Evolutionary conservation across 257 asterid species (phyloP).

Genomic region (Solanum ahanhuiri): DNA sequence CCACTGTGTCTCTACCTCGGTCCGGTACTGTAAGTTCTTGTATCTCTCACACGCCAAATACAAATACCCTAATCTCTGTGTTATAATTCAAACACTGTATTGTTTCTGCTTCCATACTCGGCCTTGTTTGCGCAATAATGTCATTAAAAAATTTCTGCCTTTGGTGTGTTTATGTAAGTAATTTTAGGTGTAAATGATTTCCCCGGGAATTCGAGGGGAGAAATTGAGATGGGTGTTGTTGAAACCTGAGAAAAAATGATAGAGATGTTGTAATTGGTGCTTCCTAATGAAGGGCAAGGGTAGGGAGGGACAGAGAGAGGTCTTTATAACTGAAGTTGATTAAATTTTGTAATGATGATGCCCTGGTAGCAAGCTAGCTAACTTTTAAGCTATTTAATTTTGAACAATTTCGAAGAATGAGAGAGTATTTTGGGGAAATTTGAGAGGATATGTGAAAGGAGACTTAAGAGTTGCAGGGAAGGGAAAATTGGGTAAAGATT

Average conservation of each 20-base stretch:
- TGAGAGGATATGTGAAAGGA: neutral
- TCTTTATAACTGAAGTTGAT: neutral
- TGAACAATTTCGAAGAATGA: neutral
- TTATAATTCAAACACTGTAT: neutral
- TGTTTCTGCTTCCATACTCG: neutral
- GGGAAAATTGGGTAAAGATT: neutral
- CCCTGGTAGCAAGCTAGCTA: neutral
- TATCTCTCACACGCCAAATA: neutral
- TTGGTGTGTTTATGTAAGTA: neutral
- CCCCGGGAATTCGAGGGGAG: neutral
- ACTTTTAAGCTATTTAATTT: slow-evolving; percentile 29
- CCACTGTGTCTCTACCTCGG: neutral
- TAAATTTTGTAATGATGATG: slow-evolving; percentile 18
- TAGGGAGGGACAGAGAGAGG: neutral
- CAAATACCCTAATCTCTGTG: neutral
- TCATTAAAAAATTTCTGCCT: neutral
- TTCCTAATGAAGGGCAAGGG: neutral
- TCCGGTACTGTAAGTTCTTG: neutral
- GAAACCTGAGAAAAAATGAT: neutral
- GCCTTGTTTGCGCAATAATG: neutral
- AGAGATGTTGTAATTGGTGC: neutral
- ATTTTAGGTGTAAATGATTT: neutral
- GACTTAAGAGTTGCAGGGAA: neutral
- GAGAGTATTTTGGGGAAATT: neutral
- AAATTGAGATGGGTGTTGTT: neutral